Evolutionary conservation across 2,329 filamentous ascomycete genomes (phyloP).

Genomic region (Chaetothyriales sp.): DNA sequence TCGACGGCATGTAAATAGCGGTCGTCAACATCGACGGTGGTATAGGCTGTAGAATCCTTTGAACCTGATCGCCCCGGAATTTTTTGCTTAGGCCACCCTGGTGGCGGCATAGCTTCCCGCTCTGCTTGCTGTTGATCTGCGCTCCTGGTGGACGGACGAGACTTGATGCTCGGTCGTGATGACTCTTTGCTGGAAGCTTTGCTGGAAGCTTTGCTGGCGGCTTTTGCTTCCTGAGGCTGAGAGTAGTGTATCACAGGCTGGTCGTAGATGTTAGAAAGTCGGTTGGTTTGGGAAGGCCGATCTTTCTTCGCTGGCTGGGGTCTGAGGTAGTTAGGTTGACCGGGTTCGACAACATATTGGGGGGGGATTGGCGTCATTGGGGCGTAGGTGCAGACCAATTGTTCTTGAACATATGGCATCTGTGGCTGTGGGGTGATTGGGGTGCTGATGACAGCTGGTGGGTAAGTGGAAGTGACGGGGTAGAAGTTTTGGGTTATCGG

Average conservation of each 20-base stretch:
- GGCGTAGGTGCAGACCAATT: background rate
- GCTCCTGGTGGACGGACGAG: slow-evolving; percentile 8
- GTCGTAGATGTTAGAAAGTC: slow-evolving; percentile 6
- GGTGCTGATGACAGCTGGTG: slow-evolving; percentile 4
- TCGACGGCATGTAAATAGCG: slow-evolving; percentile 4
- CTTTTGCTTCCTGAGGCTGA: slow-evolving; percentile 1
- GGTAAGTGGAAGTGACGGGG: background rate
- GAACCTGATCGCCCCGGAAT: background rate
- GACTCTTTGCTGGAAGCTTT: slow-evolving; percentile 1
- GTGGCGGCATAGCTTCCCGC: slow-evolving; percentile 13
- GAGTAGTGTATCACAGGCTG: slow-evolving; percentile 10
- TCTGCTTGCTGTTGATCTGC: slow-evolving; percentile 8
- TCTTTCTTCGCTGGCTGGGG: slow-evolving; percentile 6
- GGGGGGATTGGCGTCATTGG: slow-evolving; percentile 1
- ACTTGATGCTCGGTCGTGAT: slow-evolving; percentile 4
- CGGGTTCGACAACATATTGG: slow-evolving; percentile 5
- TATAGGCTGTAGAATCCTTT: slow-evolving; percentile 6
- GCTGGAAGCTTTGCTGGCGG: slow-evolving; percentile 4
- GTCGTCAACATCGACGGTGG: slow-evolving; percentile 6
- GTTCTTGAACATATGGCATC: background rate
- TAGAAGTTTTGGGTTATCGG: background rate
- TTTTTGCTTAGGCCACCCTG: slow-evolving; percentile 5
- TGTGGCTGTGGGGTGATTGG: slow-evolving; percentile 6
- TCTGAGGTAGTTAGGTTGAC: slow-evolving; percentile 4
- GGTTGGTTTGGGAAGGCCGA: slow-evolving; percentile 8